Evolutionary conservation across 805 yeast species (phyloP), one percentile per base, ranked within the genome.

Genomic region (Komagataella kurtzmanii): DNA sequence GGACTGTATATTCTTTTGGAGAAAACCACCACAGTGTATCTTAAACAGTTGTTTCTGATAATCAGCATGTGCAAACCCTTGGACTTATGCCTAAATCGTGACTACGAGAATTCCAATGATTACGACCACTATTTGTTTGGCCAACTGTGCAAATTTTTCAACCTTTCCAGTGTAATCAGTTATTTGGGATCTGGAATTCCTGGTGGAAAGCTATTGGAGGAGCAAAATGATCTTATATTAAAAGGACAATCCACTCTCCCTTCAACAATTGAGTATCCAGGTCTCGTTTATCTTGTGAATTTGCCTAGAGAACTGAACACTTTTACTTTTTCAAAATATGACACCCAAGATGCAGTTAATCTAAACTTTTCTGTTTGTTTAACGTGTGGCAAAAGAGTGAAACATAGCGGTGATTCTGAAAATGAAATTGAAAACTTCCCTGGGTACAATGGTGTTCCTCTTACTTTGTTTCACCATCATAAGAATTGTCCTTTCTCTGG

Each of bases 251-350:
- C 67, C 66, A 6, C 57, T 62, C 14, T 57, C 66, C 24, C 40
- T 8, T 30, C 40, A 30, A 45, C 59, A 2, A 52, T 74, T 23
- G 81, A 75, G 21, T 79, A 72, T 55, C 83, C 87, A 5, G 81
- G 82, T 10, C 70, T 73, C 6, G 66, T 79, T 1, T 75, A 74
- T 50, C 64, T 83, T 49, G 68, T 77, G 40, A 74, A 75, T 49
- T 61, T 84, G 47, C 84, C 88, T 10, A 54, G 58, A 12, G 71
- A 73, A 54, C 66, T 71, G 61, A 62, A 65, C 55, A 65, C 56
- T 50, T 52, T 64, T 55, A 59, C 66, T 55, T 54, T 65, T 51
- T 49, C 63, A 55, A 54, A 61, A 47, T 54, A 61, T 49, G 52
- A 62, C 46, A 51, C 62, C 48, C 64, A 63, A 55, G 17, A 51